Evolutionary conservation across 148 eudicot species (phyloP).

Genomic region (Polygonum maritimum): DNA sequence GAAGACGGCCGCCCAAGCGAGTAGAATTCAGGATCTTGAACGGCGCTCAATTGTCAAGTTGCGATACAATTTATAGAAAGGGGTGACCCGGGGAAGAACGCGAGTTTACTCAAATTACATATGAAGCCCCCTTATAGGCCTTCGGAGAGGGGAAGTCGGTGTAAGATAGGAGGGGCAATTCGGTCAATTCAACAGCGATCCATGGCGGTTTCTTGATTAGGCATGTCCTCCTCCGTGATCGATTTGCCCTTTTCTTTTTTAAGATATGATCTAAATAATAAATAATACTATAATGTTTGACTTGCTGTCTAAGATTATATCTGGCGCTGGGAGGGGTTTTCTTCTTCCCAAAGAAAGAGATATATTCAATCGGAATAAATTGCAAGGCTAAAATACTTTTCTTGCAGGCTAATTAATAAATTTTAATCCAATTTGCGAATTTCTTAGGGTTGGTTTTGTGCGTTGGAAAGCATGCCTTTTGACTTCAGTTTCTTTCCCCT

Average conservation of each 20-base stretch:
- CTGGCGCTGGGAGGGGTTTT: background rate
- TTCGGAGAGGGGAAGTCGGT: background rate
- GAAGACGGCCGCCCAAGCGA: slow-evolving; percentile 4
- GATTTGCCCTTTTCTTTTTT: background rate
- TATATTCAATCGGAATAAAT: slow-evolving; percentile 1
- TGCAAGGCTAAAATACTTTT: background rate
- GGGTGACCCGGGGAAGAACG: background rate
- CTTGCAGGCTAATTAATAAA: slow-evolving; percentile 11
- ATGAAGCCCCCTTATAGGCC: background rate
- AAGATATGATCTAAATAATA: too few species aligned
- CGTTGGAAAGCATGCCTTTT: slow-evolving; percentile 25
- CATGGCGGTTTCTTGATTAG: background rate
- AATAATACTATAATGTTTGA: background rate
- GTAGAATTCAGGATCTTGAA: slow-evolving; percentile 19
- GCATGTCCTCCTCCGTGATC: background rate
- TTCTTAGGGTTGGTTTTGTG: background rate
- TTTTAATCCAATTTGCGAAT: background rate
- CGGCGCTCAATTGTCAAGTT: background rate
- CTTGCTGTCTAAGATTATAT: slow-evolving; percentile 6
- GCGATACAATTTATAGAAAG: slow-evolving; percentile 4
- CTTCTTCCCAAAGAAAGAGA: slow-evolving; percentile 12
- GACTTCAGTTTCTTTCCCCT: slow-evolving; percentile 15
- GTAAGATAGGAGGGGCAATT: background rate
- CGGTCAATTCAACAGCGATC: background rate
- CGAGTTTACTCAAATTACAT: background rate